Evolutionary conservation across 2,329 filamentous ascomycete genomes (phyloP).

Genomic region (Neocucurbitaria cava): DNA sequence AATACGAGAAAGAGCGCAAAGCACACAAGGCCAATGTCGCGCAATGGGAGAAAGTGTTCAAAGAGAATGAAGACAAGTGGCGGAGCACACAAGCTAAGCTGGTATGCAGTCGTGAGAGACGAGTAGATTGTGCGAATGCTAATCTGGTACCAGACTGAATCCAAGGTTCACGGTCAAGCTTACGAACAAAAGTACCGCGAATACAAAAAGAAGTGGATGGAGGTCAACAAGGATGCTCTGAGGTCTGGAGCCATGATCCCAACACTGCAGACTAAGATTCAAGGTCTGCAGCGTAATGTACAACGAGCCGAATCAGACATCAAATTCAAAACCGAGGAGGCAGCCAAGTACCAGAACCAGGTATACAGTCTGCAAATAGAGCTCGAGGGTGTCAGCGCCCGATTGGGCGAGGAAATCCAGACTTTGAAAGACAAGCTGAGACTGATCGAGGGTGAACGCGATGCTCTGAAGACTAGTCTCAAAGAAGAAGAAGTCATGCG

Average conservation of each 20-base stretch:
- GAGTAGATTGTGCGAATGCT: neutral
- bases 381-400: conserved; percentile 69
- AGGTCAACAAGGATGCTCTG: conserved; percentile 35
- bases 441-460: conserved; percentile 75
- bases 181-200: conserved; percentile 35
- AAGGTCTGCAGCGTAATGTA: conserved; percentile 34
- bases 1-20: conserved; percentile 39
- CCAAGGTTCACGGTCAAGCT: conserved; percentile 29
- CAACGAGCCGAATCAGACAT: conserved; percentile 39
- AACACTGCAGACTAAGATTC: conserved; percentile 38
- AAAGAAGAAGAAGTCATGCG: conserved; percentile 76
- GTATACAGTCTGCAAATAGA: conserved; percentile 52
- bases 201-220: conserved; percentile 34
- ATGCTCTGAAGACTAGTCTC: conserved; percentile 74
- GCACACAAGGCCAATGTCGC: conserved; percentile 39
- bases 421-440: conserved; percentile 68
- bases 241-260: conserved; percentile 29
- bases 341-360: conserved; percentile 50
- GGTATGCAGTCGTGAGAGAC: conserved; percentile 23
- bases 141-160: conserved; percentile 23
- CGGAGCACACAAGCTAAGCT: conserved; percentile 31
- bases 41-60: conserved; percentile 43
- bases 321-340: conserved; percentile 41
- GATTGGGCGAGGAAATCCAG: conserved; percentile 70
- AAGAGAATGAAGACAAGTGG: conserved; percentile 40